Evolutionary conservation across 1,139 yeast species (phyloP).

Genomic region (Protomyces macrosporus): DNA sequence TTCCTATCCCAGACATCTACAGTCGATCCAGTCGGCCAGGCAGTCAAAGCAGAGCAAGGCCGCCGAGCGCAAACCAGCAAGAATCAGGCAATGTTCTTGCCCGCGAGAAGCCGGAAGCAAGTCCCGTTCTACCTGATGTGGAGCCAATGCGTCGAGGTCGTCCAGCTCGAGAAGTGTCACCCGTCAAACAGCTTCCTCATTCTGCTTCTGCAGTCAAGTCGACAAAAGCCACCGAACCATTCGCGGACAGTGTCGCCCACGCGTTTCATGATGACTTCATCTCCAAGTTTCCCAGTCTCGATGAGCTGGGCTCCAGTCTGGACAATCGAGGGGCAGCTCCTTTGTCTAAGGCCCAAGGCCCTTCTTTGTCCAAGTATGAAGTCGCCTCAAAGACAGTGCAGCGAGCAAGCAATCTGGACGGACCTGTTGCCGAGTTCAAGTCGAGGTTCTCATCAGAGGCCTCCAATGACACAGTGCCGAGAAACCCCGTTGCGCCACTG

Average conservation of each 20-base stretch:
- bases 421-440: too few species aligned
- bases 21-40: conserved; percentile 31
- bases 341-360: too few species aligned
- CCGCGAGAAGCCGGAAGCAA: conserved; percentile 14
- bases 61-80: conserved; percentile 30
- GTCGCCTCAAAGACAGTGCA: too few species aligned
- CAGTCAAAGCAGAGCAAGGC: conserved; percentile 8
- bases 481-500: too few species aligned
- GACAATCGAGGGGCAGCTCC: neutral
- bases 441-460: too few species aligned
- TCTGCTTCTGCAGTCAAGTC: neutral
- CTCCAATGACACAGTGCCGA: too few species aligned
- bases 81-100: conserved; percentile 27
- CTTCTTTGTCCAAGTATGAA: too few species aligned
- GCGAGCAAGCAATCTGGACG: too few species aligned
- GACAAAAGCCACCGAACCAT: neutral
- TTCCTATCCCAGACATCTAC: conserved; percentile 45
- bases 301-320: conserved; percentile 4
- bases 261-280: conserved; percentile 17
- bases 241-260: neutral
- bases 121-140: conserved; percentile 13
- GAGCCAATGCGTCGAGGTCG: conserved; percentile 31
- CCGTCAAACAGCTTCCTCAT: neutral
- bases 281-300: conserved; percentile 22
- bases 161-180: conserved; percentile 26